Evolutionary conservation across 2,329 filamentous ascomycete species (phyloP).

Genomic region (Plectosphaerella sp.): DNA sequence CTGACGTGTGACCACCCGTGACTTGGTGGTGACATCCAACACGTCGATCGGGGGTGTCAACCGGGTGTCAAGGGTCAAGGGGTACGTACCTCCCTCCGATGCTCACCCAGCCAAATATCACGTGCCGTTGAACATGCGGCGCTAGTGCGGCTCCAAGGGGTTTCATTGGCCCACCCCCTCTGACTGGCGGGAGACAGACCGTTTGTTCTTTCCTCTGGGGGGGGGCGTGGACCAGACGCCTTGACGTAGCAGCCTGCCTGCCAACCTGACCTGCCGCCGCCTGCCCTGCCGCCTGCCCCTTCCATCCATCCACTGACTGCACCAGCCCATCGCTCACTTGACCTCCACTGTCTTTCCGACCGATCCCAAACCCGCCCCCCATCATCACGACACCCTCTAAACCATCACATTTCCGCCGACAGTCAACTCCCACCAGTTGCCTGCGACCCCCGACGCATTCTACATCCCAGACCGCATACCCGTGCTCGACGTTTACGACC

Average conservation of each 20-base stretch:
- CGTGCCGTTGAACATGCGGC: not conserved
- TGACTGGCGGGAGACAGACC: not conserved
- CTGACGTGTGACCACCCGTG: no score
- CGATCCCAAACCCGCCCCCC: not conserved
- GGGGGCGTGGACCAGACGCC: not conserved
- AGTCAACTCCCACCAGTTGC: not conserved
- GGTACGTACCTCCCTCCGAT: not conserved
- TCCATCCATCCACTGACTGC: no score
- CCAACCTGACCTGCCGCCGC: slow-evolving; percentile 5
- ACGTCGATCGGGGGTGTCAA: not conserved
- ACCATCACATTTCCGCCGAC: slow-evolving; percentile 9
- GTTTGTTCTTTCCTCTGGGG: not conserved
- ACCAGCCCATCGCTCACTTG: slow-evolving; percentile 1
- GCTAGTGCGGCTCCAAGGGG: not conserved
- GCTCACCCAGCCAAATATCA: not conserved
- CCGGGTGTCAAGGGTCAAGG: not conserved
- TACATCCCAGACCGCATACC: not conserved
- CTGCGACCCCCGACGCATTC: not conserved
- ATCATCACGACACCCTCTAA: slow-evolving; percentile 4
- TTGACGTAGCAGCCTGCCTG: slow-evolving; percentile 9
- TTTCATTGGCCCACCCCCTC: slow-evolving; percentile 1
- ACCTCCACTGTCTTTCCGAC: not conserved
- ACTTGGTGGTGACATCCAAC: not conserved
- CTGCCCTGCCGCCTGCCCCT: not conserved
- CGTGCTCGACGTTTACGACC: slow-evolving; percentile 13